Base-by-base conservation (phyloP, 2,329 filamentous ascomycete genomes). In the Arthrinium phaeospermum region DNA sequence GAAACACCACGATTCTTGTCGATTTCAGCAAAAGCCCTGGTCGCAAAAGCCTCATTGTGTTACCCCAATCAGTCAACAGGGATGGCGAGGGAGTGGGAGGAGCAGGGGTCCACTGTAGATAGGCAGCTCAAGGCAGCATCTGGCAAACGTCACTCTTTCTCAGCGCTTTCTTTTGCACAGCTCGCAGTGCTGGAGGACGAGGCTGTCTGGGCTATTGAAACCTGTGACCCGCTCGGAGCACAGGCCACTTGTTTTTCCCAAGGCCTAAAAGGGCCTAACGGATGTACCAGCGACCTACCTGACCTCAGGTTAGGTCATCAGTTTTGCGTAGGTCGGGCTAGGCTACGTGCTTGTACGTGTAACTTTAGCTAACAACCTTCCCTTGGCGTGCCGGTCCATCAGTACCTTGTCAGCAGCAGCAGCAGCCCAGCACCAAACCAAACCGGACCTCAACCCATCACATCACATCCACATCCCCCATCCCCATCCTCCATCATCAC, bases 121-220 rank as follows among this genome's bases (percentile, higher is more conserved):
- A 64, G 57, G 57, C 57, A 61, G 53, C 53, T 61, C 30, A 61
- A 61, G 53, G 53, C 53, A 64, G 34, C 57, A 64, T 64, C n/a
- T n/a, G 19, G 57, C 57, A 41, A 64, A 64, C 57, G 57, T 64
- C 57, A 64, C 57, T 64, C 57, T 64, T 61, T 61, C 57, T 64
- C 57, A 64, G 57, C 30, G 24, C n/a, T 47, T 47, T 49, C 6
- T 19, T 47, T 47, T 47, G 16, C 45, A 19, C 45, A 47, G 5
- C 16, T 22, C 7, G 49, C 14, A 10, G 30, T 7, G 53, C 53
- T 34, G 53, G 57, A 64, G 19, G 53, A 22, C 57, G 34, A 64
- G 57, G 57, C 57, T 64, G 57, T 16, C 24, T 41, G 37, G 37
- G 49, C 22, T 47, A n/a, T 34, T 57, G 51, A 57, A 57, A 57